Evolutionary conservation across 2,329 filamentous ascomycete genomes (phyloP), one percentile per base, ranked within the genome.

Genomic region (Claviceps quebecensis): DNA sequence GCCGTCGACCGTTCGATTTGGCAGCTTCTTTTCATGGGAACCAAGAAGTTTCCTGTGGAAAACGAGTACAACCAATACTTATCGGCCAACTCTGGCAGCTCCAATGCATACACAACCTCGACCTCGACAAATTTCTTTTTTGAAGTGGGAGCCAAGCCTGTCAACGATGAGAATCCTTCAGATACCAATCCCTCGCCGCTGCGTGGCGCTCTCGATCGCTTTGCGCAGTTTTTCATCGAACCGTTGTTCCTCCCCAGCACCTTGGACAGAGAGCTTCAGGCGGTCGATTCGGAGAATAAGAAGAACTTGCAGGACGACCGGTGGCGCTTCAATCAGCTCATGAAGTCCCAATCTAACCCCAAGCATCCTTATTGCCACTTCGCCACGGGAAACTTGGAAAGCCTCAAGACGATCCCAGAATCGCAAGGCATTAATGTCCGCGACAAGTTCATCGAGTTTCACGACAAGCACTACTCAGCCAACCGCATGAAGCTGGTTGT

Each of bases 71-170:
- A 87, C 62, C 84, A 91, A 64, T 98, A 95, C 66, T 79, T 98
- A 50, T 86, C 89, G 49, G 78, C 87, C 54, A 85, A 96, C 66
- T 95, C 89, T 9, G 93, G 93, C 51, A 82, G 84, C 63, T 95
- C 90, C 29, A 98, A 98, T 66, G 93, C 93, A 51, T 97, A 95
- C 67, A 98, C 93, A 1, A 89, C 86, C 16, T 76, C 87, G 5
- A 95, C 88, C 1, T 94, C 91, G 49, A 98, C 93, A 56, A 97
- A 97, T 70, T 98, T 95, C 72, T 97, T 87, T 69, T 98, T 98
- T 65, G 93, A 98, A 63, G 83, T 97, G 53, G 87, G 87, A 19
- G 88, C 89, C 36, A 87, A 87, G 49, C 78, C 84, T 13, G 80
- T 75, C 63, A 81, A 83, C 54, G 73, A 76, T 39, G 69, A 75